A percentile compares a stretch with the other conserved stretches of the same genome.
Evolutionary conservation across 2,329 filamentous ascomycete genomes (phyloP).

Genomic region (Endothia cerciana): DNA sequence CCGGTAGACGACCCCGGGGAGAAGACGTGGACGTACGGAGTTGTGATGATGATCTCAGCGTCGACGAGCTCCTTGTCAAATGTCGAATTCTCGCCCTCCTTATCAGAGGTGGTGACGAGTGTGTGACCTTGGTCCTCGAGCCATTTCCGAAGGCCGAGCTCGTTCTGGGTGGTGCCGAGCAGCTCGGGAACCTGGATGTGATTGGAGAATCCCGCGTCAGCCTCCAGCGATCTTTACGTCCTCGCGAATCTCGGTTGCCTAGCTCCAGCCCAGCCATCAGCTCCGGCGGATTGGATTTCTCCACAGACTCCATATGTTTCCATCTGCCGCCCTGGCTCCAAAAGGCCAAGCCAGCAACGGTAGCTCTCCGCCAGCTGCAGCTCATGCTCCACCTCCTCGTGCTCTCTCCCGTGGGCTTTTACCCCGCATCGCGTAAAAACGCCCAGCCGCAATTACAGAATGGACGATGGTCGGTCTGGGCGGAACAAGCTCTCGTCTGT

Average conservation of each 20-base stretch:
- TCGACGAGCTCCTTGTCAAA: slow-evolving; percentile 97
- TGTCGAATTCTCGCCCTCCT: slow-evolving; percentile 88
- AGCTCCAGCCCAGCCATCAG: not conserved
- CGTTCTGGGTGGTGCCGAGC: slow-evolving; percentile 96
- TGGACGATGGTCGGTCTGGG: no score
- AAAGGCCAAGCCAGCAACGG: not conserved
- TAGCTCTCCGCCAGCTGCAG: not conserved
- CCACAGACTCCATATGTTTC: slow-evolving; percentile 7
- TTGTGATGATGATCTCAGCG: slow-evolving; percentile 98
- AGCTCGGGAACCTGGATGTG: slow-evolving; percentile 70
- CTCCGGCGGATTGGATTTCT: not conserved
- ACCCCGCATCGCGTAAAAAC: slow-evolving; percentile 9
- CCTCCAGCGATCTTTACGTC: not conserved
- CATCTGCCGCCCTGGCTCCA: slow-evolving; percentile 1
- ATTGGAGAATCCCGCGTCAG: slow-evolving; percentile 14
- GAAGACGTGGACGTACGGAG: slow-evolving; percentile 64
- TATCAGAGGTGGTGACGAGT: slow-evolving; percentile 95
- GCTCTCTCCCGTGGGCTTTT: not conserved
- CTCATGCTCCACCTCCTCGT: not conserved
- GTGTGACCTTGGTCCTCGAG: slow-evolving; percentile 97
- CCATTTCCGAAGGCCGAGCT: slow-evolving; percentile 97
- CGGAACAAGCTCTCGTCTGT: no score
- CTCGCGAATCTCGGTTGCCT: not conserved
- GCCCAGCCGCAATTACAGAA: slow-evolving; percentile 10
- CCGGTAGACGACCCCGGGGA: slow-evolving; percentile 25